A percentile compares a stretch with the other conserved stretches of the same genome.
These are phyloP conservation scores for Zygoascus flipseniorum DNA, from an alignment of 805 yeast species.

Conservation along the genomic window DNA sequence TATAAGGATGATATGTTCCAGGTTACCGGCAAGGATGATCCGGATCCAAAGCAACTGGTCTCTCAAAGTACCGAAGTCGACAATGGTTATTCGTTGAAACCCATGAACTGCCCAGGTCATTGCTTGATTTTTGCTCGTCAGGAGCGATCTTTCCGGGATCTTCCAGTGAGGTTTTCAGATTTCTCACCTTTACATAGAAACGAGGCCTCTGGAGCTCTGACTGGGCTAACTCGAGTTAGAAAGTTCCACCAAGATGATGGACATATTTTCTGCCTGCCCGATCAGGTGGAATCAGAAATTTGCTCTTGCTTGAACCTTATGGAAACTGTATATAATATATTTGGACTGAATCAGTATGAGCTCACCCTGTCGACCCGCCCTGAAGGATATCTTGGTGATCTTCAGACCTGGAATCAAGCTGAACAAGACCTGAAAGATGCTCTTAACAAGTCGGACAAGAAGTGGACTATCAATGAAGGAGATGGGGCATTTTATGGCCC, in stretches of 20 bases:
- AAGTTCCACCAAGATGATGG: slow-evolving; percentile 98
- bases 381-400: slow-evolving; percentile 63
- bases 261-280: slow-evolving; percentile 80
- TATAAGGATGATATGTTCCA: slow-evolving; percentile 91
- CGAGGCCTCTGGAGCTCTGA: slow-evolving; percentile 88
- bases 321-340: slow-evolving; percentile 61
- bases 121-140: slow-evolving; percentile 71
- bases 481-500: slow-evolving; percentile 79
- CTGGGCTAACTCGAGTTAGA: slow-evolving; percentile 88
- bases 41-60: not conserved
- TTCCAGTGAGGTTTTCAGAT: slow-evolving; percentile 81
- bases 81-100: slow-evolving; percentile 69
- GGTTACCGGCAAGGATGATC: slow-evolving; percentile 47
- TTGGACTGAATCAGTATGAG: slow-evolving; percentile 51
- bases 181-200: slow-evolving; percentile 90
- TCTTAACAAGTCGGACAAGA: slow-evolving; percentile 43
- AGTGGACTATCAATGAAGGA: slow-evolving; percentile 74
- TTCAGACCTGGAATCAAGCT: slow-evolving; percentile 75
- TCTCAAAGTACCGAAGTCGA: slow-evolving; percentile 26
- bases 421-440: slow-evolving; percentile 58
- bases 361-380: slow-evolving; percentile 84
- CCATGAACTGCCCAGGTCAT: slow-evolving; percentile 68
- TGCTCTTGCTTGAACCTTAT: slow-evolving; percentile 61
- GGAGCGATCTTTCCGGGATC: slow-evolving; percentile 74
- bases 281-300: slow-evolving; percentile 72